Evolutionary conservation across 495 filamentous ascomycete genomes (phyloP), one percentile per base, ranked within the genome.

Genomic region (Durotheca rogersii): DNA sequence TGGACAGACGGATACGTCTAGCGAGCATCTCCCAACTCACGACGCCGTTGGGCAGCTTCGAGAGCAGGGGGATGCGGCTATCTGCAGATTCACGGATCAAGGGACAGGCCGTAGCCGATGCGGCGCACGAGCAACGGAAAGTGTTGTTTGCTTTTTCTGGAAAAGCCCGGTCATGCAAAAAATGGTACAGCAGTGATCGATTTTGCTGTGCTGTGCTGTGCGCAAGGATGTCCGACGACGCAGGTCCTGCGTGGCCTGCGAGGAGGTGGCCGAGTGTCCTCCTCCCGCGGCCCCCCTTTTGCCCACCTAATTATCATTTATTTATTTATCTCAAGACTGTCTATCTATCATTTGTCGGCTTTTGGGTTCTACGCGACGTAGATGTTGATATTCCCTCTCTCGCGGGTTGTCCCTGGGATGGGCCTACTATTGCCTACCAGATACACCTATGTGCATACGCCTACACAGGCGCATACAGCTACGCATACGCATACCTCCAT

Each of bases 71-170:
- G 36, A 47, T 58, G 48, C 58, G 55, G 59, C 49, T 62, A 50
- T 60, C 52, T 65, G 62, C 56, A 58, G 52, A 61, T 60, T 58
- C 42, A 53, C 62, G 62, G 62, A 61, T 58, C 56, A 53, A 58
- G 59, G 59, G 54, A 58, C 52, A 58, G 62, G 36, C 56, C 56
- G 55, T 53, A 65, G 62, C 62, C 62, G 62, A 65, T 57, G 59
- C 59, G 49, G 62, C 55, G 61, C 55, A 59, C 54, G 55, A 59
- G 48, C 36, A 38, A 62, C 56, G 55, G 59, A 39, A 47, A 46
- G 50, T 51, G 56, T 51, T 55, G 47, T 55, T 60, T 60, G 51
- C 45, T 56, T 55, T 55, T 56, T 46, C 39, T 51, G 37, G 42
- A 44, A 56, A 36, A 40, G 46, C 41, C 47, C 57, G 42, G 52